These are phyloP conservation scores for Houttuynia cordata DNA, from an alignment of 164 flowering plant genomes.

Conservation along the genomic window DNA sequence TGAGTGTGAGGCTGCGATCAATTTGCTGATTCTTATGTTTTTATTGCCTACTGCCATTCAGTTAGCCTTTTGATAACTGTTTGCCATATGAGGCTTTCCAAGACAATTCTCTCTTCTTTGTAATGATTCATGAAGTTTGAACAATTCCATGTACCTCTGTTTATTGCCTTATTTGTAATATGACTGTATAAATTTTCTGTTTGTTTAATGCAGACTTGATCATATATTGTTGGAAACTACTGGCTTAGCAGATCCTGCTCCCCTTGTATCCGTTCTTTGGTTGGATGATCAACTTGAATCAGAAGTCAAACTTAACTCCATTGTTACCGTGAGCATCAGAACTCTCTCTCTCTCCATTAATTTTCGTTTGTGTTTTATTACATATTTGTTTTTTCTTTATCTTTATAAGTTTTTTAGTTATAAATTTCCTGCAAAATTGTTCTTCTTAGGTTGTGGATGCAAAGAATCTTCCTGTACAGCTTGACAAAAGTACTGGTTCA, in stretches of 20 bases:
- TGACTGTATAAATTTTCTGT: background rate
- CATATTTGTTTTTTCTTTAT: background rate
- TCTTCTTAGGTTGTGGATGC: constrained; percentile 1
- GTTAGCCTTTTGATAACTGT: too few species aligned
- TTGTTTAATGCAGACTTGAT: constrained; percentile 50
- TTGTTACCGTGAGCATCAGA: constrained; percentile 56
- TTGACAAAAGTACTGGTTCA: background rate
- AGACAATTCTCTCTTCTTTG: too few species aligned
- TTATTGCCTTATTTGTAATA: background rate
- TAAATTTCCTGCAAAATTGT: background rate
- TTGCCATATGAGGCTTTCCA: too few species aligned
- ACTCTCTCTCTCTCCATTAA: background rate
- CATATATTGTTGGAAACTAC: constrained; percentile 93
- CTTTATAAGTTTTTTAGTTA: background rate
- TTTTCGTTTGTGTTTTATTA: background rate
- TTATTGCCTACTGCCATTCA: too few species aligned
- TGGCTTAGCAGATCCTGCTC: constrained; percentile 92
- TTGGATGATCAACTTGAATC: constrained; percentile 97
- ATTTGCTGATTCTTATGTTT: too few species aligned
- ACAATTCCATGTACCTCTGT: background rate
- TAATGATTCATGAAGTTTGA: too few species aligned
- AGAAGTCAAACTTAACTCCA: constrained; percentile 77
- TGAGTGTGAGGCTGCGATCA: too few species aligned
- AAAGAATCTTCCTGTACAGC: background rate
- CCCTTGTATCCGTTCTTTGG: constrained; percentile 96